phyloP scores from a whole-genome alignment of 176 grass and related monocot species.

The Musa acuminata region DNA sequence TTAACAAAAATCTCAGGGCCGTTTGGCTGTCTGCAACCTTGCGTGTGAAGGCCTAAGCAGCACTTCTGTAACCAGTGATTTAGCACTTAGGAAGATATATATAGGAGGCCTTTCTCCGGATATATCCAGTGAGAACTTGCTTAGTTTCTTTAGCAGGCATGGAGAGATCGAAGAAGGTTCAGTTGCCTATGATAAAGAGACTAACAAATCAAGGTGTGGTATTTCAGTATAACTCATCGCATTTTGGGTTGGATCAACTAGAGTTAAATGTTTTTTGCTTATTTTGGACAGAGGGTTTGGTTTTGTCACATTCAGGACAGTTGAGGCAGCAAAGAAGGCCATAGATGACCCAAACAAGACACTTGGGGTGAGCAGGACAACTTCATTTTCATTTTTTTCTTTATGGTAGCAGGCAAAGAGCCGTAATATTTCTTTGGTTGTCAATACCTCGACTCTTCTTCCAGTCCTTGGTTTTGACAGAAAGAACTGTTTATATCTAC shows the following conservation, averaged over 20 bases:
- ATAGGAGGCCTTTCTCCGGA: conserved; percentile 17
- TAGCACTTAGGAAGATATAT: conserved; percentile 7
- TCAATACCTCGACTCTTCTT: neutral
- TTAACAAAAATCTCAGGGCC: neutral
- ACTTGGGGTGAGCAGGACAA: conserved; percentile 8
- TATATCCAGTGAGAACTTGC: conserved; percentile 9
- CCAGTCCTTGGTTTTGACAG: neutral
- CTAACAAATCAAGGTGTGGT: conserved; percentile 10
- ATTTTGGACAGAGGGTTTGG: conserved; percentile 14
- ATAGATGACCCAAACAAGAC: conserved; percentile 16
- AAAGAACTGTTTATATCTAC: neutral
- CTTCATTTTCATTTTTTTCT: neutral
- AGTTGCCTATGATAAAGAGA: conserved; percentile 16
- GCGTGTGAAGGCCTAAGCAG: conserved; percentile 15
- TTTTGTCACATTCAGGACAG: conserved; percentile 14
- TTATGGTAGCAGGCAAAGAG: neutral
- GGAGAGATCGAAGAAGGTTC: conserved; percentile 21
- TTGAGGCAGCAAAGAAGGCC: conserved; percentile 12
- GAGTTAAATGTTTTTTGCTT: neutral
- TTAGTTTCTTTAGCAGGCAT: conserved; percentile 8
- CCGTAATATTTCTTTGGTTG: neutral
- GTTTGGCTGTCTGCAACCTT: conserved; percentile 14
- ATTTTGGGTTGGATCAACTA: neutral
- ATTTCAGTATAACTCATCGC: neutral
- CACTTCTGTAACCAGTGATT: conserved; percentile 1